A percentile compares a stretch with the other conserved stretches of the same genome.
phyloP scores from a whole-genome alignment of 495 filamentous ascomycete genomes.

The Neurospora cerealis region DNA sequence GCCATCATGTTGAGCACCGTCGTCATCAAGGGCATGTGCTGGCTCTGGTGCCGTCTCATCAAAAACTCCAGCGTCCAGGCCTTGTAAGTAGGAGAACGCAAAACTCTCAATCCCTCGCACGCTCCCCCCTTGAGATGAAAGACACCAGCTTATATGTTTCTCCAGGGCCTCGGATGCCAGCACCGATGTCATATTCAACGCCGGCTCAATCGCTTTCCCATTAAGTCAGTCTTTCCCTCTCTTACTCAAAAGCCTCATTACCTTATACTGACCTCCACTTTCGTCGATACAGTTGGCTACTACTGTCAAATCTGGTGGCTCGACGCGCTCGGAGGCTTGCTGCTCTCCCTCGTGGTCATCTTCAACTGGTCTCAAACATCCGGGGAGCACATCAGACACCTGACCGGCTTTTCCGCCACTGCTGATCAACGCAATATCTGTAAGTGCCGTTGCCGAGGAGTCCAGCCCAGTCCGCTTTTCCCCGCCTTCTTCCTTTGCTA shows the following conservation, averaged over 20 bases:
- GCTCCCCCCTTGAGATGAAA: conserved; percentile 7
- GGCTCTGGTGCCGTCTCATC: conserved; percentile 84
- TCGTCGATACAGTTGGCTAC: conserved; percentile 48
- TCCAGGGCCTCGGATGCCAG: conserved; percentile 22
- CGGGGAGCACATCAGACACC: conserved; percentile 66
- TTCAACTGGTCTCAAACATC: conserved; percentile 75
- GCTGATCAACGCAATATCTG: conserved; percentile 71
- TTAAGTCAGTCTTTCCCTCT: conserved; percentile 41
- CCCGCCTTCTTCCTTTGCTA: background rate
- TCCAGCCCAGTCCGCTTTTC: background rate
- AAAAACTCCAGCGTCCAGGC: conserved; percentile 86
- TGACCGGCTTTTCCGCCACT: conserved; percentile 72
- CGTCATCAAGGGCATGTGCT: conserved; percentile 71
- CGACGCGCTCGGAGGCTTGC: conserved; percentile 72
- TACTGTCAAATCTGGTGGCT: conserved; percentile 76
- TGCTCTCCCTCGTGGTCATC: conserved; percentile 76
- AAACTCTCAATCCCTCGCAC: background rate
- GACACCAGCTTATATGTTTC: conserved; percentile 48
- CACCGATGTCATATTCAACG: conserved; percentile 74
- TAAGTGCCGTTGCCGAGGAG: conserved; percentile 8
- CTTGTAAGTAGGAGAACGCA: conserved; percentile 39
- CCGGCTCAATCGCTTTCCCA: conserved; percentile 77
- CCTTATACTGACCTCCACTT: background rate
- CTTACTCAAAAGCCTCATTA: background rate
- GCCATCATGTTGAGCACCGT: conserved; percentile 76